Evolutionary conservation across 2,329 filamentous ascomycete species (phyloP), one percentile per base, ranked within the genome.

Genomic region (Aspergillus tanneri): DNA sequence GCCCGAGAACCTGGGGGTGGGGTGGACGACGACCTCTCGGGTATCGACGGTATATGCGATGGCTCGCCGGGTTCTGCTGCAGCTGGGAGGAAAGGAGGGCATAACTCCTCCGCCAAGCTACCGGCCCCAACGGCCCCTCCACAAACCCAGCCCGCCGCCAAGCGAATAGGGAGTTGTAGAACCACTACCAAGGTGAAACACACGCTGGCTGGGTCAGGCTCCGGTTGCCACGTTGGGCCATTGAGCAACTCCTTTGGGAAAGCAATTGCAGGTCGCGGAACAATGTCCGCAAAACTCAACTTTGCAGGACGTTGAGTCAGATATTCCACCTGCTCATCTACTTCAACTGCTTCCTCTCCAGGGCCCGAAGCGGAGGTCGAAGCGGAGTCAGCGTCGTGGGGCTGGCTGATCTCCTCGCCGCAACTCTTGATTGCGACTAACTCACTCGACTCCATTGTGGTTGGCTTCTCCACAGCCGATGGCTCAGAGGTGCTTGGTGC

Each of bases 101-200:
- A 42, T 41, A 39, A 18, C 30, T 37, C 48, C 43, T 52, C 47
- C 42, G 18, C 54, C 56, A 51, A 46, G 48, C 39, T 49, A 48
- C 46, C 46, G 41, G 34, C 44, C 27, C 50, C 46, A 53, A 54
- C 41, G 41, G 38, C 37, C 47, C 43, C 43, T 41, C 44, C 49
- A 47, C 34, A 27, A 40, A 14, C 30, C 30, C 19, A 18, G 14
- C 7, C 30, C 14, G 14, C 9, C 6, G 14, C 30, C 30, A 34
- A 18, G 11, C 9, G 16, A 32, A n/a, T 8, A 12, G 16, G 10
- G 28, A 7, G 3, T 16, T 14, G 28, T 32, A 12, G 30, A 34
- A 19, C 14, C 30, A 34, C 30, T 10, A 18, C 6, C 30, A 10
- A 34, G 9, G 16, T 12, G 18, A 32, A 21, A 12, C 12, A 22